Evolutionary conservation across 2,329 filamentous ascomycete genomes (phyloP).

Genomic region (Hypoxylon sp.): DNA sequence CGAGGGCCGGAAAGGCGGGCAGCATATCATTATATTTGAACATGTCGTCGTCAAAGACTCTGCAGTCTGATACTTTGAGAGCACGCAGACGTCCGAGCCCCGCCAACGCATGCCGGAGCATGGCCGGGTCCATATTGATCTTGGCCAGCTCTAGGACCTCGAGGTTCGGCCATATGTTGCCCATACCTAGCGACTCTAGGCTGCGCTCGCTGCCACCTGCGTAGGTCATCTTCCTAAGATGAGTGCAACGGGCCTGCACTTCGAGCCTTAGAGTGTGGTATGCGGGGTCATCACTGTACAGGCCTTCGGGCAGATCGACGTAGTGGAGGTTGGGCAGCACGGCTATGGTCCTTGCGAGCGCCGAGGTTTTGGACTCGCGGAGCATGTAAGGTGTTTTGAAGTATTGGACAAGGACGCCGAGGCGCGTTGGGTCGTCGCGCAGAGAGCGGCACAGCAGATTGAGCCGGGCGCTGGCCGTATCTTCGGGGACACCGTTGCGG

Average conservation of each 20-base stretch:
- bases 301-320: slow-evolving; percentile 87
- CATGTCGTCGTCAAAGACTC: slow-evolving; percentile 78
- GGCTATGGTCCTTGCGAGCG: slow-evolving; percentile 84
- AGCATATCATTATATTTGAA: slow-evolving; percentile 71
- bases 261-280: slow-evolving; percentile 82
- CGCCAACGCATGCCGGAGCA: slow-evolving; percentile 74
- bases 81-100: slow-evolving; percentile 73
- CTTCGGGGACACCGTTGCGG: slow-evolving; percentile 80
- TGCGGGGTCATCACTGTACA: slow-evolving; percentile 80
- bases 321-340: slow-evolving; percentile 86
- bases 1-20: slow-evolving; percentile 76
- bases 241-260: slow-evolving; percentile 81
- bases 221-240: slow-evolving; percentile 91
- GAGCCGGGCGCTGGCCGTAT: slow-evolving; percentile 78
- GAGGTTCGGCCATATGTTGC: slow-evolving; percentile 72
- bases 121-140: slow-evolving; percentile 73
- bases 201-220: slow-evolving; percentile 78
- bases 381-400: slow-evolving; percentile 96
- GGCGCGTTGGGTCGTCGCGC: slow-evolving; percentile 73
- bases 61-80: slow-evolving; percentile 75
- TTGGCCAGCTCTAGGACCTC: slow-evolving; percentile 76
- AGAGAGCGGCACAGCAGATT: slow-evolving; percentile 82
- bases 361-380: slow-evolving; percentile 82
- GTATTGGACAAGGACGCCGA: slow-evolving; percentile 76
- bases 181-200: slow-evolving; percentile 72